These are phyloP conservation scores for Tricholoma furcatifolium DNA, from an alignment of 768 basidiomycete species.

Conservation along the genomic window DNA sequence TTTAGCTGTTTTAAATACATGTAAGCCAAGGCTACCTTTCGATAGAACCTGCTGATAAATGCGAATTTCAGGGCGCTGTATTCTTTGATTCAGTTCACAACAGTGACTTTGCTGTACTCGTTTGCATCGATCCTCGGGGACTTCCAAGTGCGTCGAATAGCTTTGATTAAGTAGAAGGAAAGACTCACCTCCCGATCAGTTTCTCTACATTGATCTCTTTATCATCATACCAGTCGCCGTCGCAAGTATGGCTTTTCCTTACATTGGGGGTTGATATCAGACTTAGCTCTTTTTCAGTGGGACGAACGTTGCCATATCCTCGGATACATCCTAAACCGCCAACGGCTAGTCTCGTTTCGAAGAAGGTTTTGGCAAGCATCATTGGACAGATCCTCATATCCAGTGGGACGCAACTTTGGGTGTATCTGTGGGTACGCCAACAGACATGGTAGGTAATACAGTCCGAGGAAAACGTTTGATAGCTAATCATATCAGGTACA, in stretches of 20 bases:
- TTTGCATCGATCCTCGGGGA: constrained; percentile 96
- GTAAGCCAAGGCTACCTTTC: constrained; percentile 45
- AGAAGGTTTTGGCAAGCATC: constrained; percentile 91
- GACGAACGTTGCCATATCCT: constrained; percentile 87
- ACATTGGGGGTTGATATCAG: not conserved
- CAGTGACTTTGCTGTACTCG: constrained; percentile 91
- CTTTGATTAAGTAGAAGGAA: not conserved
- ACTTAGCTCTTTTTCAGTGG: constrained; percentile 61
- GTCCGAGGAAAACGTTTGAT: not conserved
- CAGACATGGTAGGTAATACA: constrained; percentile 70
- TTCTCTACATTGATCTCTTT: constrained; percentile 96
- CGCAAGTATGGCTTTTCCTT: constrained; percentile 64
- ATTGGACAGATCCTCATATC: constrained; percentile 91
- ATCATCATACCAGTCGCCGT: constrained; percentile 98
- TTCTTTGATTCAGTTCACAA: constrained; percentile 99
- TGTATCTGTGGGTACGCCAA: constrained; percentile 82
- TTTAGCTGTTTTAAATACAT: constrained; percentile 99
- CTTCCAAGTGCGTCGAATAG: constrained; percentile 68
- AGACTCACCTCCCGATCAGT: constrained; percentile 42
- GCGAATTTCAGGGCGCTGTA: constrained; percentile 79
- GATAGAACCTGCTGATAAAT: constrained; percentile 10
- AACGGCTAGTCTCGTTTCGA: constrained; percentile 93
- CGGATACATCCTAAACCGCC: constrained; percentile 87
- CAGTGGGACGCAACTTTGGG: constrained; percentile 79
- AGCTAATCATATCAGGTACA: constrained; percentile 57